phyloP scores from a whole-genome alignment of 352 stramenopile species.

The Phytophthora chlamydospora region DNA sequence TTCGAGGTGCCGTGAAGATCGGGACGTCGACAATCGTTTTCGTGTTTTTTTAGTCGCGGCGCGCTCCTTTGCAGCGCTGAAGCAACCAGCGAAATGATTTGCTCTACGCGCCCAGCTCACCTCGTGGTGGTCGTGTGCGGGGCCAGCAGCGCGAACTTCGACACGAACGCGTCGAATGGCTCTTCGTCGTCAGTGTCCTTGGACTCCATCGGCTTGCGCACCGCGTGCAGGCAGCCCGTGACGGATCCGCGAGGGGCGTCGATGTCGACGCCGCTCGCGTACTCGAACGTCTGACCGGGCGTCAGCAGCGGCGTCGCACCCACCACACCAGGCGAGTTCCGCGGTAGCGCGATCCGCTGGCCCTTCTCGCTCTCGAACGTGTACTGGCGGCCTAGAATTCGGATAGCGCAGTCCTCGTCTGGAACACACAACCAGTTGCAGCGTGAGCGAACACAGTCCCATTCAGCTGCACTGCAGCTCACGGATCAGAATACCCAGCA shows the following conservation, averaged over 20 bases:
- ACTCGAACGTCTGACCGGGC: slow-evolving; percentile 81
- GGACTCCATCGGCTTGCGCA: slow-evolving; percentile 37
- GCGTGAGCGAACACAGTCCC: slow-evolving; percentile 2
- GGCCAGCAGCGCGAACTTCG: slow-evolving; percentile 63
- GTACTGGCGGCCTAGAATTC: slow-evolving; percentile 78
- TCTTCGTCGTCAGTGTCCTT: slow-evolving; percentile 39
- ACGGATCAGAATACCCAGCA: background rate
- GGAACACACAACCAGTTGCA: background rate
- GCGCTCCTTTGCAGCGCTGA: slow-evolving; percentile 23
- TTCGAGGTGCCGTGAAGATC: slow-evolving; percentile 10
- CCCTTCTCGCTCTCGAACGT: slow-evolving; percentile 78
- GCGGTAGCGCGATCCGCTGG: slow-evolving; percentile 59
- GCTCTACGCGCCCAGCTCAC: slow-evolving; percentile 14
- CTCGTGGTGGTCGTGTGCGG: slow-evolving; percentile 16
- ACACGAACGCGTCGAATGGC: slow-evolving; percentile 73
- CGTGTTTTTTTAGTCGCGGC: slow-evolving; percentile 12
- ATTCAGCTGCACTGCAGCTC: background rate
- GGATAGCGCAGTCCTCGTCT: slow-evolving; percentile 60
- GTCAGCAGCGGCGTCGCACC: slow-evolving; percentile 65
- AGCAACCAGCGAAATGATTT: slow-evolving; percentile 29
- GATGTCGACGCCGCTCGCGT: slow-evolving; percentile 80
- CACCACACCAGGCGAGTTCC: slow-evolving; percentile 74
- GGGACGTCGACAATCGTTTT: slow-evolving; percentile 15
- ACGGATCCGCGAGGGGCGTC: slow-evolving; percentile 64
- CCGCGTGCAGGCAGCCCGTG: slow-evolving; percentile 67